Percentiles rank a stretch among this genome's conserved stretches.
Conservation (phyloP, 73 alveolate genomes). For the Stentor roeselii region DNA sequence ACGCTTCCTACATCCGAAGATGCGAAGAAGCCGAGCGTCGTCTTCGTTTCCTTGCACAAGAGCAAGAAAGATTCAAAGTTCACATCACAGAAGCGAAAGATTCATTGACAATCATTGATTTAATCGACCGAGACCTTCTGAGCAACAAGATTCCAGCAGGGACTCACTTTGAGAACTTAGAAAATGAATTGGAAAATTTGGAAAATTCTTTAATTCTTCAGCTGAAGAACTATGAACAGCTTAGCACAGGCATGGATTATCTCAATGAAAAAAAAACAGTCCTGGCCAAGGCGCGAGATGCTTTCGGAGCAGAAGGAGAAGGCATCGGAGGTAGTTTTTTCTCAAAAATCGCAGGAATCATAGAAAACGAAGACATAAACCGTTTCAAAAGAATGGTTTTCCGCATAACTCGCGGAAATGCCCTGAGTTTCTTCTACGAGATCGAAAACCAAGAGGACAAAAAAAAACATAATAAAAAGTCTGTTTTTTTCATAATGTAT, state of each 20-base stretch:
- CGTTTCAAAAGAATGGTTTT: constrained; percentile 78
- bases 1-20: constrained; percentile 62
- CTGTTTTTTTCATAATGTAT: constrained; percentile 74
- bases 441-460: constrained; percentile 45
- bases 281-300: constrained; percentile 39
- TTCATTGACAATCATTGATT: constrained; percentile 34
- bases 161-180: constrained; percentile 45
- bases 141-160: constrained; percentile 31
- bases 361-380: constrained; percentile 73
- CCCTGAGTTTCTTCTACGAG: constrained; percentile 67
- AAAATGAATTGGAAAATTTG: constrained; percentile 31
- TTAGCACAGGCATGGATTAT: constrained; percentile 28
- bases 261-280: constrained; percentile 45
- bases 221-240: constrained; percentile 37
- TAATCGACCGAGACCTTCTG: constrained; percentile 30
- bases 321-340: constrained; percentile 28
- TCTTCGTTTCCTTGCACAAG: constrained; percentile 42
- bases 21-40: constrained; percentile 71
- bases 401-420: constrained; percentile 92
- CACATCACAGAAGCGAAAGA: constrained; percentile 44
- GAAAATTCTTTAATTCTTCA: constrained; percentile 4
- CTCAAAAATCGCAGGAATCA: constrained; percentile 78
- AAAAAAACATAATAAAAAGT: constrained; percentile 46
- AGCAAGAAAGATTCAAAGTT: constrained; percentile 52
- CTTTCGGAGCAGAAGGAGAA: constrained; percentile 29